phyloP scores from a whole-genome alignment of 2,329 filamentous ascomycete genomes.

The Epichloe bromicola region DNA sequence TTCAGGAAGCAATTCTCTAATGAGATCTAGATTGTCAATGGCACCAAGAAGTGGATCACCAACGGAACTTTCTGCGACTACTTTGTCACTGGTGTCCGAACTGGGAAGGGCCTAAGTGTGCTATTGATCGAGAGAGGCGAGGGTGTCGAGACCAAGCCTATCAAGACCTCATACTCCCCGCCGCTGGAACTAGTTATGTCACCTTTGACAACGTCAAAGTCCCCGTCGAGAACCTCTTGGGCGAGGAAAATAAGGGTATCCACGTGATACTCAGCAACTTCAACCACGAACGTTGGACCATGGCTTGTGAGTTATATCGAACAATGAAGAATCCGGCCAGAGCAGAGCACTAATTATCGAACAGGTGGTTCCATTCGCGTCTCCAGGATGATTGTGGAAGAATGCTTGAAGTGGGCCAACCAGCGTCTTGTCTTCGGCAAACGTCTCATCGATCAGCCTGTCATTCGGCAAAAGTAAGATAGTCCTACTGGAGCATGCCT shows the following conservation, averaged over 20 bases:
- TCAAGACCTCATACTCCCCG: constrained; percentile 72
- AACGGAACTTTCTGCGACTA: constrained; percentile 73
- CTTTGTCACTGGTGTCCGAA: constrained; percentile 70
- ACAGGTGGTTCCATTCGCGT: constrained; percentile 46
- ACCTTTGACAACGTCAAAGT: constrained; percentile 83
- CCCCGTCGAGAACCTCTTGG: constrained; percentile 63
- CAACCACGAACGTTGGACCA: constrained; percentile 75
- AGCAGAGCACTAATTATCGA: constrained; percentile 4
- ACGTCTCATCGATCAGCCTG: constrained; percentile 68
- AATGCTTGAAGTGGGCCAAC: constrained; percentile 79
- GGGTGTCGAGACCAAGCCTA: constrained; percentile 61
- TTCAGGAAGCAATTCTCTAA: not conserved
- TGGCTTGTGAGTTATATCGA: constrained; percentile 40
- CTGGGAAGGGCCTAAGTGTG: constrained; percentile 66
- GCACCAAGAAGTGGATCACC: constrained; percentile 78
- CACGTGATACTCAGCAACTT: constrained; percentile 77
- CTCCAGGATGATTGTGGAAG: constrained; percentile 60
- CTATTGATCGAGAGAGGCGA: constrained; percentile 62
- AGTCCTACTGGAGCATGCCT: not conserved
- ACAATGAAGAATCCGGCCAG: not conserved
- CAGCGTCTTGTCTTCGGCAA: constrained; percentile 78
- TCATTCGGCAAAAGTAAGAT: constrained; percentile 63
- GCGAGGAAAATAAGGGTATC: constrained; percentile 76
- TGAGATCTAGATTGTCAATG: constrained; percentile 40
- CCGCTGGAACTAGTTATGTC: constrained; percentile 67